Base-by-base conservation (phyloP, 257 asterid genomes). In the Nicotiana noctiflora region DNA sequence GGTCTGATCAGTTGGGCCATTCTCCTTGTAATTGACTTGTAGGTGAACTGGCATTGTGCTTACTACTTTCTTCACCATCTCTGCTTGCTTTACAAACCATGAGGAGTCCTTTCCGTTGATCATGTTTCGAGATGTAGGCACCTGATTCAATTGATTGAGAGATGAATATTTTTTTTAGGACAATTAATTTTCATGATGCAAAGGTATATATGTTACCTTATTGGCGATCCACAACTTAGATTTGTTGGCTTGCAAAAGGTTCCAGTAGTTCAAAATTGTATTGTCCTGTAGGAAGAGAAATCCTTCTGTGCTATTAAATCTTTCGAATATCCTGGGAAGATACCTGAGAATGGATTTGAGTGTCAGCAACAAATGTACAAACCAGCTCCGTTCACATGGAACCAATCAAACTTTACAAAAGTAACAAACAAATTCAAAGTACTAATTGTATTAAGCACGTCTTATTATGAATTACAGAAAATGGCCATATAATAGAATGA, bases 141-240 rank as follows among this genome's bases (percentile, higher is more conserved):
- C 82, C 90, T 85, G 74, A 63, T 63, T 23, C 37, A 15, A 64
- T 14, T 79, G 49, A 49, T 8, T 8, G 60, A 6, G 57, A 15
- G 81, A 37, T 77, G 56, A 77, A 77, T 59, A 59, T 32, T 62
- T 32, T 17, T 23, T 18, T 59, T 34, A 9, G 49, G 68, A 19
- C 15, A 13, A 59, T 59, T 46, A 49, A 17, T 34, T 37, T 12
- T 4, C 19, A 19, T 62, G 67, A 57, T 34, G 32, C 60, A 19
- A 56, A 15, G 25, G 46, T 57, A 34, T 10, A 52, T 40, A 40
- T 40, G 46, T 76, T 87, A 87, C 90, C 90, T 87, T 85, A 79
- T 85, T 88, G 79, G 87, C 86, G 52, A 88, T 88, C 89, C 89
- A 88, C 77, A 88, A 65, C 86, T 86, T 88, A 40, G 90, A 85